These are phyloP conservation scores for Bipolaris zeicola DNA, from an alignment of 2,329 filamentous ascomycete species.

Conservation along the genomic window DNA sequence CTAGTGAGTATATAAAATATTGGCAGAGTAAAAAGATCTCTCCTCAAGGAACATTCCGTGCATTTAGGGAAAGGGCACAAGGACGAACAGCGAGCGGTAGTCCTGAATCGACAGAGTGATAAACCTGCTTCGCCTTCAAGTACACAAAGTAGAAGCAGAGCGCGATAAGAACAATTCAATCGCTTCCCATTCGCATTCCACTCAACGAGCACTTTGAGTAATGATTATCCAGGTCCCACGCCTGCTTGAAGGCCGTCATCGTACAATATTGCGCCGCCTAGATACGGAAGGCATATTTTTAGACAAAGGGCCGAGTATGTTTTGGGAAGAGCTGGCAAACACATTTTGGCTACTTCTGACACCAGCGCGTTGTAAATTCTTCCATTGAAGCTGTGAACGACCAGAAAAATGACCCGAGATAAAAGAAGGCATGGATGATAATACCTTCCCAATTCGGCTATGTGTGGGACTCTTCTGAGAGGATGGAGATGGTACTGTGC, in stretches of 20 bases:
- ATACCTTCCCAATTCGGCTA: conserved; percentile 19
- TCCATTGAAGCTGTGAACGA: conserved; percentile 23
- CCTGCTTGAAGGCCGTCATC: conserved; percentile 11
- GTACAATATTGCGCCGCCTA: conserved; percentile 27
- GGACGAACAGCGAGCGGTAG: neutral
- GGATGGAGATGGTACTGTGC: conserved; percentile 9
- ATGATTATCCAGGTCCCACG: neutral
- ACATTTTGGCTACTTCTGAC: conserved; percentile 31
- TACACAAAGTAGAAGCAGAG: neutral
- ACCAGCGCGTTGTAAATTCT: conserved; percentile 26
- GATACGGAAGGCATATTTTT: conserved; percentile 15
- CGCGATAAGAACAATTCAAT: neutral
- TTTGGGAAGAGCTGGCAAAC: neutral
- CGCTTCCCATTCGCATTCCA: neutral
- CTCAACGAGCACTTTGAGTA: neutral
- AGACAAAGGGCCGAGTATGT: conserved; percentile 4
- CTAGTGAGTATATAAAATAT: neutral
- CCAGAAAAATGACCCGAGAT: conserved; percentile 15
- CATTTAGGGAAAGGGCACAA: neutral
- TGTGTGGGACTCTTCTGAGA: conserved; percentile 10
- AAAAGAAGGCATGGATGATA: conserved; percentile 26
- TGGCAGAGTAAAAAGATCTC: neutral
- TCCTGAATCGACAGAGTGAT: no score
- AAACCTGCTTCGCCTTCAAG: neutral
- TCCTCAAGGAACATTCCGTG: neutral